Base-by-base conservation (phyloP, 441 rosid genomes). In the Flueggea neowawraea region DNA sequence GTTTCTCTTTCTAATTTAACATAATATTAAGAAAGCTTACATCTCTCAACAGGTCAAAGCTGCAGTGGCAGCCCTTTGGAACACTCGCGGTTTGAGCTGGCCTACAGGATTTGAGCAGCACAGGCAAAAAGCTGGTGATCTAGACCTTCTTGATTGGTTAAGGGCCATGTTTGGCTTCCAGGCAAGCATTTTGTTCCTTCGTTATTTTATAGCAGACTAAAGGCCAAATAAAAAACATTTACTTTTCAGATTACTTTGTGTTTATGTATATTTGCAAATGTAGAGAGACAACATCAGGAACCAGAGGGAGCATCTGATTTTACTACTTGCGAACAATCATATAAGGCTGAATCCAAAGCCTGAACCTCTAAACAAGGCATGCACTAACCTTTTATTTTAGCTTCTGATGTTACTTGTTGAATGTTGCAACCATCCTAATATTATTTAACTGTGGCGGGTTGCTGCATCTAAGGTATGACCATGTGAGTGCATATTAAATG, bases 111-210 rank as follows among this genome's bases (percentile, higher is more conserved):
- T 88, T 74, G 97, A 88, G 76, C 95, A 81, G 70, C 90, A 85
- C 57, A 82, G 88, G 79, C 94, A 86, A 75, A 91, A 85, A 82
- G 69, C 89, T 6, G 93, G 96, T 65, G 94, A 95, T 65, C 60
- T 91, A 41, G 99, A 95, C 73, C 83, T 95, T 78, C 91, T 95
- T 32, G 99, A 95, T 74, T 95, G 99, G 98, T 75, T 91, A 73
- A 84, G 96, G 69, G 98, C 98, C 39, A 88, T 91, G 98, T 95
- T 91, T 68, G 97, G 99, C 56, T 95, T 95, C 79, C 99, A 95
- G 97, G 99, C 72, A 86, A 59, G 89, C 63, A 60, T 58, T 63
- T 70, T 57, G 50, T 4, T 47, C 50, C 50, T 4, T 14, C 4
- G 8, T 47, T 0, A 47, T 47, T 47, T 47, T 14, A 22, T 22